These are phyloP conservation scores for Malassezia cuniculi DNA, from an alignment of 1,284 basidiomycete genomes.

Conservation along the genomic window DNA sequence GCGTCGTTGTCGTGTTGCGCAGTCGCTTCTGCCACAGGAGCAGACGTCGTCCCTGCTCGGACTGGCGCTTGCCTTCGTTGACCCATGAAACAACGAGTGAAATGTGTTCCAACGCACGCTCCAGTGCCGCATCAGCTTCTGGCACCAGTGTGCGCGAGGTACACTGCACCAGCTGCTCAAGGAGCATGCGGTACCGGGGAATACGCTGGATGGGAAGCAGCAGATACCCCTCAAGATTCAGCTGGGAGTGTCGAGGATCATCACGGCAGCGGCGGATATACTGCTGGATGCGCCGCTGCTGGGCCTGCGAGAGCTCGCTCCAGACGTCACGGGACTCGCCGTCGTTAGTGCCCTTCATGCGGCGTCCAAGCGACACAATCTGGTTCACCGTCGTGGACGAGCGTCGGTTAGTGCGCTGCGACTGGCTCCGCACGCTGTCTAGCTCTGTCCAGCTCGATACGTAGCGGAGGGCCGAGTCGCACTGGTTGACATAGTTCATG, in stretches of 20 bases:
- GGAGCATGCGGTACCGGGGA: conserved; percentile 77
- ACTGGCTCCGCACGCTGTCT: no score
- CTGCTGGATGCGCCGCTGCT: conserved; percentile 27
- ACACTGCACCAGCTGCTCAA: conserved; percentile 37
- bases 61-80: conserved; percentile 47
- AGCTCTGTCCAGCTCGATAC: conserved; percentile 13
- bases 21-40: conserved; percentile 69
- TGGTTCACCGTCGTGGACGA: not conserved
- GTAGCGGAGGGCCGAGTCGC: conserved; percentile 23
- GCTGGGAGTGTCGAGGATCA: conserved; percentile 74
- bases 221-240: conserved; percentile 87
- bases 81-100: conserved; percentile 35
- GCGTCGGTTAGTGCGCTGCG: no score
- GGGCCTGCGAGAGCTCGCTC: conserved; percentile 14
- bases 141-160: conserved; percentile 21
- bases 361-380: conserved; percentile 1
- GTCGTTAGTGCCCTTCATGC: not conserved
- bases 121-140: conserved; percentile 14
- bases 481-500: conserved; percentile 40
- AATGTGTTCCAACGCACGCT: conserved; percentile 32
- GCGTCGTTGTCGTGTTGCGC: conserved; percentile 75
- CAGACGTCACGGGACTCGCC: no score
- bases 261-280: conserved; percentile 43
- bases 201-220: conserved; percentile 90
- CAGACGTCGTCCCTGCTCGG: conserved; percentile 26